Evolutionary conservation across 192 early-diverging fungal genomes (phyloP).

Genomic region (Coemansia sp.): DNA sequence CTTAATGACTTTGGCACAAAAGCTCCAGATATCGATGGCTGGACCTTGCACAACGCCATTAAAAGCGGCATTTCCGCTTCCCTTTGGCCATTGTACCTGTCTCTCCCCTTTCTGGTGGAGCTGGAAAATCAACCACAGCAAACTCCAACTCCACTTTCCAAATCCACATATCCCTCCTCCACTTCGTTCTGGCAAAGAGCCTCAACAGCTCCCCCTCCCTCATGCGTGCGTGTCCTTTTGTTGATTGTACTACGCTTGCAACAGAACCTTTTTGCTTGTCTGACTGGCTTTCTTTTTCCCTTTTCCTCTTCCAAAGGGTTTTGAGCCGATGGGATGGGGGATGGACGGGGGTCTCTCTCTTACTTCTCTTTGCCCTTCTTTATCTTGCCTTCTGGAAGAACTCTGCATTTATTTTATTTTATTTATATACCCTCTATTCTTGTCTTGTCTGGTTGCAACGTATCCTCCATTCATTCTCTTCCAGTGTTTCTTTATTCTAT

Average conservation of each 20-base stretch:
- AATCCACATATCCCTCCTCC: too few relatives aligned
- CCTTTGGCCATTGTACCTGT: not conserved
- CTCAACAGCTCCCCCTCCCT: too few relatives aligned
- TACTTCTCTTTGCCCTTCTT: too few relatives aligned
- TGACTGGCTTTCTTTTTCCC: too few relatives aligned
- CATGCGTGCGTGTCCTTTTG: not conserved
- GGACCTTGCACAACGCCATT: not conserved
- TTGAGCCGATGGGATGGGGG: too few relatives aligned
- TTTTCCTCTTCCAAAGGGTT: too few relatives aligned
- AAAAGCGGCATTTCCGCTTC: not conserved
- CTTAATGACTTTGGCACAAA: not conserved
- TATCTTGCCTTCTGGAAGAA: too few relatives aligned
- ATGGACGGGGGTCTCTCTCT: too few relatives aligned
- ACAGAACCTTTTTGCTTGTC: not conserved
- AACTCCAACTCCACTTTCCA: too few relatives aligned
- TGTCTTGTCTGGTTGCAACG: too few relatives aligned
- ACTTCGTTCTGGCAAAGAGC: not conserved
- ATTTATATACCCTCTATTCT: too few relatives aligned
- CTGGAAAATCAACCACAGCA: not conserved
- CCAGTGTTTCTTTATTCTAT: not conserved
- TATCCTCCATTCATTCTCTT: not conserved
- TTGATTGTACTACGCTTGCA: not conserved
- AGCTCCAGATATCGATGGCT: not conserved
- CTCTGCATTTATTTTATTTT: too few relatives aligned
- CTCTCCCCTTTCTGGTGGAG: slow-evolving; percentile 1